These are phyloP conservation scores for Cenchrus fungigraminus DNA, from an alignment of 176 grass and related monocot genomes.

Conservation along the genomic window DNA sequence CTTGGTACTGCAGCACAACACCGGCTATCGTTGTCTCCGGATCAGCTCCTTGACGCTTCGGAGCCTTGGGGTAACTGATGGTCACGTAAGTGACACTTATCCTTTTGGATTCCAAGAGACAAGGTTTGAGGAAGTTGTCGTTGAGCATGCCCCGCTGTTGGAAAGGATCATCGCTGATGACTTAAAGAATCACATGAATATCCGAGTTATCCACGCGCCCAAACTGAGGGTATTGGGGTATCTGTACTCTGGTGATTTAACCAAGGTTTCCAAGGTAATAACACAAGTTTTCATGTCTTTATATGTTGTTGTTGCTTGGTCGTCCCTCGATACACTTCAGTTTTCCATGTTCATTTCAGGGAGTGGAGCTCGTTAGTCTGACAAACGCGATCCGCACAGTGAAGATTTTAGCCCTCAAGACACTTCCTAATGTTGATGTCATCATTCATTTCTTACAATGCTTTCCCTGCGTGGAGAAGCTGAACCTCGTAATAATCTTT, in stretches of 20 bases:
- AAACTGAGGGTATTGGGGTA: neutral
- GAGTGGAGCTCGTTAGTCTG: neutral
- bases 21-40: neutral
- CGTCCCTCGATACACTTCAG: neutral
- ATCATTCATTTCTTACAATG: neutral
- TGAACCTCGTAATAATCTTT: neutral
- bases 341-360: neutral
- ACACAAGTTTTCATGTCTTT: neutral
- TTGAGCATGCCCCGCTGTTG: neutral
- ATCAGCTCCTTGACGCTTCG: neutral
- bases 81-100: neutral
- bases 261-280: neutral
- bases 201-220: neutral
- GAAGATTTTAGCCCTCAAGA: neutral
- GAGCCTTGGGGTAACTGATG: neutral
- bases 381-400: neutral
- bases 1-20: neutral
- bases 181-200: neutral
- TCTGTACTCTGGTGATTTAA: neutral
- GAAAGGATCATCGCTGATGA: neutral
- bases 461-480: neutral
- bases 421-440: no score
- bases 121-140: neutral
- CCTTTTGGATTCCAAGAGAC: accelerated
- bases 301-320: neutral